A percentile compares a stretch with the other conserved stretches of the same genome.
Conservation (phyloP, 2,329 filamentous ascomycete genomes). For the Pseudocercospora fijiensis region DNA sequence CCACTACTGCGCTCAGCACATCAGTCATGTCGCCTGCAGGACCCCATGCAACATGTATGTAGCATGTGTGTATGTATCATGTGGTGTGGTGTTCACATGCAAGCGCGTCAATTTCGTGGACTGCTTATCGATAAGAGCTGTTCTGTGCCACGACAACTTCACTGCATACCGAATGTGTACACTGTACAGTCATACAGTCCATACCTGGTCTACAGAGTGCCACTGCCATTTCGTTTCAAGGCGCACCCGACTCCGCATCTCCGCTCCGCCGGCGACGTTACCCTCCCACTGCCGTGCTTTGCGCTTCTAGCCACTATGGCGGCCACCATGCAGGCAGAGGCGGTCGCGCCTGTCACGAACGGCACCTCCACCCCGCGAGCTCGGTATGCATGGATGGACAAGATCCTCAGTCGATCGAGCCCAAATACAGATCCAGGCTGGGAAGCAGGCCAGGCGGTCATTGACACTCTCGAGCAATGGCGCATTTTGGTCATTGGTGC, state of each 20-base stretch:
- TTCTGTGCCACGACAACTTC: not conserved
- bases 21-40: conserved; percentile 47
- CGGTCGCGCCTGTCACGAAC: conserved; percentile 22
- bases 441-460: conserved; percentile 51
- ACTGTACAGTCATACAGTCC: too few relatives aligned
- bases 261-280: too few relatives aligned
- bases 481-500: conserved; percentile 71
- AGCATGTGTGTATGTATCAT: conserved; percentile 1
- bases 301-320: conserved; percentile 20
- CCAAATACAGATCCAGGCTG: conserved; percentile 70
- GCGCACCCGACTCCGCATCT: too few relatives aligned
- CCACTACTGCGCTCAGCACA: conserved; percentile 52
- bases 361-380: conserved; percentile 46
- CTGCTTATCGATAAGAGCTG: conserved; percentile 12
- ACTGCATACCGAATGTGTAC: too few relatives aligned
- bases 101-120: conserved; percentile 6
- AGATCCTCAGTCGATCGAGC: conserved; percentile 71
- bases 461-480: conserved; percentile 62
- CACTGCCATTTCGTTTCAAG: too few relatives aligned
- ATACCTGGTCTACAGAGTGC: too few relatives aligned
- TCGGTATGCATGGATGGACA: conserved; percentile 73
- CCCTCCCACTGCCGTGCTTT: not conserved
- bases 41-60: too few relatives aligned
- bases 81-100: conserved; percentile 9
- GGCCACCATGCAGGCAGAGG: conserved; percentile 25